Conservation (phyloP, 1,284 basidiomycete genomes). For the Cutaneotrichosporon mucoides region DNA sequence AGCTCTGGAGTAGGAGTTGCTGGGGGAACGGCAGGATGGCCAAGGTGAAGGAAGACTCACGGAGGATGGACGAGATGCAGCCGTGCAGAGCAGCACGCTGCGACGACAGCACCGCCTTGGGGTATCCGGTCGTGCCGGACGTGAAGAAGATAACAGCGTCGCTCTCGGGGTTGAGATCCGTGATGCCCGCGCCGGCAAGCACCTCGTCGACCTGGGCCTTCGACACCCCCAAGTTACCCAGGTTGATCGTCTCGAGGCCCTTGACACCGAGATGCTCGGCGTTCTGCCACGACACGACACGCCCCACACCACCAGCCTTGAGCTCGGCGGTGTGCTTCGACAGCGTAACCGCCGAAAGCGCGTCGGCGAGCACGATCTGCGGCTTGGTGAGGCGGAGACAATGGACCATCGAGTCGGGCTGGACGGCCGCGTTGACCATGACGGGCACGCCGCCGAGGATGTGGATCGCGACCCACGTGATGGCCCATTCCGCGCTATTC, state of each 20-base stretch:
- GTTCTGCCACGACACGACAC: conserved; percentile 9
- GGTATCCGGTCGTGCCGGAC: conserved; percentile 17
- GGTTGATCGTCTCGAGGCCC: not conserved
- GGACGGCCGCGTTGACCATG: conserved; percentile 27
- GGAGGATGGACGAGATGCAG: not conserved
- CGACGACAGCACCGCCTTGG: conserved; percentile 42
- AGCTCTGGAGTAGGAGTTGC: no score
- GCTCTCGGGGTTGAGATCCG: conserved; percentile 31
- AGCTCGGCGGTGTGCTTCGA: not conserved
- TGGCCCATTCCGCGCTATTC: conserved; percentile 34
- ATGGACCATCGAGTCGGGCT: conserved; percentile 24
- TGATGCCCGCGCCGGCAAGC: conserved; percentile 11
- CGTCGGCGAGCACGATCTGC: conserved; percentile 32
- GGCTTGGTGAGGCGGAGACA: conserved; percentile 31
- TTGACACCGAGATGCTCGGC: conserved; percentile 2
- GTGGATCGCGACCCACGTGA: conserved; percentile 34
- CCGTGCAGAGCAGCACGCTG: conserved; percentile 21
- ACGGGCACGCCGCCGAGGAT: conserved; percentile 37
- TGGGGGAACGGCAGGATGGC: no score
- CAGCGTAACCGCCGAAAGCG: conserved; percentile 24
- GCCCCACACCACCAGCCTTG: conserved; percentile 3
- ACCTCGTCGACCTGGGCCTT: not conserved
- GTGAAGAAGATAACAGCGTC: conserved; percentile 46
- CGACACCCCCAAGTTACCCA: not conserved
- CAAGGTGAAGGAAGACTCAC: no score